Conservation (phyloP, 2,329 filamentous ascomycete genomes). For the Pestalotiopsis fici region DNA sequence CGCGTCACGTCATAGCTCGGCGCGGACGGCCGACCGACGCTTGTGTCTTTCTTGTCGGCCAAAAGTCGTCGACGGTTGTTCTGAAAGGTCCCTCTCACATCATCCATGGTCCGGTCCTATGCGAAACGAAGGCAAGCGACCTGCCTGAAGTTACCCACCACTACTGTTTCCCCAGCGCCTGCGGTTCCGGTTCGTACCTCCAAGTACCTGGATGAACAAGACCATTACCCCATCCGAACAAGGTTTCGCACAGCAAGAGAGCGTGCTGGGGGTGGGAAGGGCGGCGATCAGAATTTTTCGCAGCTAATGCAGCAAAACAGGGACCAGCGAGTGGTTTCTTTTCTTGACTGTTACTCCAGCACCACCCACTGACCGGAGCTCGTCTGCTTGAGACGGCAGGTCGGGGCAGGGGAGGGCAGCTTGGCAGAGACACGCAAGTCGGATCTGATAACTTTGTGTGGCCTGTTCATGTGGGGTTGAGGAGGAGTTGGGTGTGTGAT, state of each 20-base stretch:
- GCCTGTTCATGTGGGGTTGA: constrained; percentile 4
- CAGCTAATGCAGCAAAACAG: constrained; percentile 17
- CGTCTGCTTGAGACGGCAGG: constrained; percentile 9
- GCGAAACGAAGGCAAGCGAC: not conserved
- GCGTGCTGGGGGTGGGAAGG: not conserved
- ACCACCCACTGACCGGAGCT: not conserved
- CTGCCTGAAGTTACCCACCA: not conserved
- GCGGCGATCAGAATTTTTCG: constrained; percentile 20
- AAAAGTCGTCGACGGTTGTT: not conserved
- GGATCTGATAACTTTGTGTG: constrained; percentile 40
- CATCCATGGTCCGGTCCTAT: not conserved
- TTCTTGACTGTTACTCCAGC: not conserved
- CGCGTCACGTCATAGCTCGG: constrained; percentile 3
- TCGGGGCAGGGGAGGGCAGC: constrained; percentile 11
- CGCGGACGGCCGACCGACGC: not conserved
- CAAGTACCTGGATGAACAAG: constrained; percentile 14
- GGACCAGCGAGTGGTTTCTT: not conserved
- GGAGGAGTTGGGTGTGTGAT: not conserved
- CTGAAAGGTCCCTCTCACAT: not conserved
- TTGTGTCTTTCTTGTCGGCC: not conserved
- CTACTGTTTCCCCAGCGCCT: not conserved
- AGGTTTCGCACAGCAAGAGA: not conserved
- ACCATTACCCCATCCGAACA: constrained; percentile 16
- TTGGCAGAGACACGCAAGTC: constrained; percentile 26
- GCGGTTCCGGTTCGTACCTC: constrained; percentile 11